Evolutionary conservation across 192 early-diverging fungal species (phyloP), one percentile per base, ranked within the genome.

Genomic region (Mortierella hygrophila): DNA sequence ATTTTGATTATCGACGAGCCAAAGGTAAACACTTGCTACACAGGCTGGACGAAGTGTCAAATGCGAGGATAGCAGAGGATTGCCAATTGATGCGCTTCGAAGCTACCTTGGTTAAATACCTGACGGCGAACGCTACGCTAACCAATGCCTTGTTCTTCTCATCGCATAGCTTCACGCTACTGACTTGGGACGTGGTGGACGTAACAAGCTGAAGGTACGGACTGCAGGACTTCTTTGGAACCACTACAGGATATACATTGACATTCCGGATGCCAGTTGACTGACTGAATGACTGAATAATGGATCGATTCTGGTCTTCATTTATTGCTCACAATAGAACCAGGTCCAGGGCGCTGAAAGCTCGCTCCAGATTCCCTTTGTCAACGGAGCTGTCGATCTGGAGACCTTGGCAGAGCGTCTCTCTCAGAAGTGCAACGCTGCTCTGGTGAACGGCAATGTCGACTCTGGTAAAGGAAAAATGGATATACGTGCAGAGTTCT

Each of bases 1-100:
- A 86, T 86, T 68, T 55, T 86, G n/a, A 79, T 86, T 35, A 72
- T 86, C 9, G 84, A 86, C 54, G 84, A 86, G 57, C 75, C 76
- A 20, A 76, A 81, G 84, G 84, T 86, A 78, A 9, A 21, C 32
- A 42, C 11, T n/a, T 26, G 10, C 10, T 29, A 16, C 6, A 37
- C 16, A 13, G 9, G 8, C 60, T 65, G 29, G 29, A 32, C 60
- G 29, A 65, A 10, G 15, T 10, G 29, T 32, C 60, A 15, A 52
- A 26, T 42, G 8, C 21, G 69, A 70, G 49, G 29, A 32, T 65
- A 32, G 11, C 13, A 32, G 11, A 32, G 11, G n/a, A 15, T 11
- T 26, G 9, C 3, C 6, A 41, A 21, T 70, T 41, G 69, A 41
- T 41, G 41, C 23, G 5, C 9, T 70, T n/a, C 4, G 23, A 18